Base-by-base conservation (phyloP, 1,284 basidiomycete species). In the Hemileia vastatrix region DNA sequence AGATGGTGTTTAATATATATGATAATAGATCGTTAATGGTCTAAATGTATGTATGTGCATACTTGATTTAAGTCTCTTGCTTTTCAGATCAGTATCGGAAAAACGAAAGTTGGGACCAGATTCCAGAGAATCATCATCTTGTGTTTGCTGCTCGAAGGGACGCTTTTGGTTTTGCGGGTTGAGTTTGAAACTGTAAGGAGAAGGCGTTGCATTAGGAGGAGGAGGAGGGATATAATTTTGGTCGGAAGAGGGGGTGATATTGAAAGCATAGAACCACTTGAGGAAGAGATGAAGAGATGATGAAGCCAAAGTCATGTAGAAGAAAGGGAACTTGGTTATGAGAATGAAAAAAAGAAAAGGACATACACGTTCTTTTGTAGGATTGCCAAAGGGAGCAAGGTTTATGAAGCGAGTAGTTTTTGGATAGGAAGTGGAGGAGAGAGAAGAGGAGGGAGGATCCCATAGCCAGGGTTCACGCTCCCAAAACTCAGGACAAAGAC, bases 291-390 rank as follows among this genome's bases (percentile, higher is more conserved):
- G 54, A 21, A 61, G 23, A 40, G 43, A 18, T 19, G 27, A 32
- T 33, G 36, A 27, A 31, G 64, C 23, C 55, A 63, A 31, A 45
- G 55, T 50, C 40, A 43, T 50, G 4, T 63, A n/a, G 13, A 24
- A 21, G 59, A 49, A 23, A 31, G 21, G 50, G 33, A 32, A 27
- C 18, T 33, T 31, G 15, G 18, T 24, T 43, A 15, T n/a, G 6
- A 18, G 44, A n/a, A 59, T 45, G 23, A 18, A 31, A 36, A n/a
- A 49, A 11, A 48, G 43, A 15, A 15, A 24, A 36, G 75, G 15
- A 69, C 84, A 67, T 69, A 92, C 91, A 70, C 91, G 81, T 70
- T 89, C 86, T 76, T 91, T 94, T 77, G 87, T 88, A 21, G 83
- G 23, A 19, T 63, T 63, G 3, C 49, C 61, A 50, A 57, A 63